Percentiles rank a stretch among this genome's conserved stretches.
Conservation (phyloP, 495 filamentous ascomycete genomes). For the Neurospora terricola region DNA sequence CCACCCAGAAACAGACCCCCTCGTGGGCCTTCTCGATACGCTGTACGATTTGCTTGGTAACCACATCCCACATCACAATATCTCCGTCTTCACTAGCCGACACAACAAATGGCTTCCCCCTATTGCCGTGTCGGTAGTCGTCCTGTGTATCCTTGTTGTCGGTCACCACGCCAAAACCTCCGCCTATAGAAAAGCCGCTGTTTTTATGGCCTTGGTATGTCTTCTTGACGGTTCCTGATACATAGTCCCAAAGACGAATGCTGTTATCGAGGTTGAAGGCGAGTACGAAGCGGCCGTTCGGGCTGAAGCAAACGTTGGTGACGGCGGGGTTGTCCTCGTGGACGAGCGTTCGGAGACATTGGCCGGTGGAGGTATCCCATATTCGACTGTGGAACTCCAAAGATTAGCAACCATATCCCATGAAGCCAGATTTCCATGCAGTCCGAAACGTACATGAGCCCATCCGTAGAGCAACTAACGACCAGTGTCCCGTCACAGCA, state of each 20-base stretch:
- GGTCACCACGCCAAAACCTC: conserved; percentile 64
- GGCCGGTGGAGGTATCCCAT: conserved; percentile 93
- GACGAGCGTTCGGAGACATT: conserved; percentile 87
- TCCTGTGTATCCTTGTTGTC: conserved; percentile 16
- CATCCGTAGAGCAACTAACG: conserved; percentile 79
- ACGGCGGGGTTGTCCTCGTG: conserved; percentile 94
- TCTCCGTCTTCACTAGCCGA: conserved; percentile 81
- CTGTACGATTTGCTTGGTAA: conserved; percentile 73
- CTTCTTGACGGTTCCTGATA: conserved; percentile 76
- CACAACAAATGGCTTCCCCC: conserved; percentile 48
- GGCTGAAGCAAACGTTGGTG: conserved; percentile 81
- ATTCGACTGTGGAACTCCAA: conserved; percentile 45
- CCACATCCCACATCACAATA: conserved; percentile 83
- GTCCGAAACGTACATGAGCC: conserved; percentile 53
- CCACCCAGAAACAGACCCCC: conserved; percentile 78
- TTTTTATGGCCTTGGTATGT: conserved; percentile 95
- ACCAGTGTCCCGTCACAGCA: conserved; percentile 86
- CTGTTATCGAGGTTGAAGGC: conserved; percentile 87
- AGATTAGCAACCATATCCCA: conserved; percentile 1
- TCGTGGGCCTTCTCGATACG: conserved; percentile 54
- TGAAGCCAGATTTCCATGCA: neutral
- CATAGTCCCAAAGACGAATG: conserved; percentile 89
- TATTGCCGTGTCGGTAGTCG: neutral
- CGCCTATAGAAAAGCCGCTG: conserved; percentile 68
- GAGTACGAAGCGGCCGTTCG: conserved; percentile 85